Conservation (phyloP, 352 stramenopile genomes). For the Globisporangium mamillatum region DNA sequence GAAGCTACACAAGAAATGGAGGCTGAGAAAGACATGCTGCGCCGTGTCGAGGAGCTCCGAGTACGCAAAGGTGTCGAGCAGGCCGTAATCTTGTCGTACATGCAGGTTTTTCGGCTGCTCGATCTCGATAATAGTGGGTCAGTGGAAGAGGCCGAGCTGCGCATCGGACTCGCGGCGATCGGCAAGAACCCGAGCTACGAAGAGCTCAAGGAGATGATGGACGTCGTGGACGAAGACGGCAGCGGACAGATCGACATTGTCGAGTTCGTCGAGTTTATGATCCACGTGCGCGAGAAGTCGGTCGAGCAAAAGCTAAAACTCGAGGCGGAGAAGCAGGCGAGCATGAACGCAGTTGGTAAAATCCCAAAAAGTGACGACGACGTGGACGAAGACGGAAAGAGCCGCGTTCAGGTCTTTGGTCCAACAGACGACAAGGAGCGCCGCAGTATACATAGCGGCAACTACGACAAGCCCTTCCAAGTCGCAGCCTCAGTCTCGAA, state of each 20-base stretch:
- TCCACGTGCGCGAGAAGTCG: slow-evolving; percentile 72
- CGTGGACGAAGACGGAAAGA: slow-evolving; percentile 12
- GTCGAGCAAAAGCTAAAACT: slow-evolving; percentile 36
- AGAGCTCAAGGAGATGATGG: slow-evolving; percentile 85
- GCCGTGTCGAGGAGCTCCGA: slow-evolving; percentile 58
- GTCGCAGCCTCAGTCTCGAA: slow-evolving; percentile 19
- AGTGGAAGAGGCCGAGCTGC: slow-evolving; percentile 82
- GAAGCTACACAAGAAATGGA: slow-evolving; percentile 88
- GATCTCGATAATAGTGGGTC: slow-evolving; percentile 81
- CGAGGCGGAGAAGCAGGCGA: slow-evolving; percentile 9
- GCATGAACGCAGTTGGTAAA: not conserved
- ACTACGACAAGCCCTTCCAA: slow-evolving; percentile 15
- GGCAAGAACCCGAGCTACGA: slow-evolving; percentile 78
- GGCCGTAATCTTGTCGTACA: slow-evolving; percentile 57
- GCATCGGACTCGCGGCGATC: slow-evolving; percentile 75
- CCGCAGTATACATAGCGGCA: slow-evolving; percentile 13
- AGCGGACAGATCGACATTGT: slow-evolving; percentile 85
- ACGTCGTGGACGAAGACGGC: slow-evolving; percentile 81
- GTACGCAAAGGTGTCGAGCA: slow-evolving; percentile 52
- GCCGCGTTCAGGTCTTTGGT: slow-evolving; percentile 13
- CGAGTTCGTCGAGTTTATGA: slow-evolving; percentile 88
- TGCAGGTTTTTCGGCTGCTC: slow-evolving; percentile 81
- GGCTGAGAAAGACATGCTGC: slow-evolving; percentile 59
- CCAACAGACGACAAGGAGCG: slow-evolving; percentile 7
- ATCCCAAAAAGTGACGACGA: slow-evolving; percentile 1